Base-by-base conservation (phyloP, 2,329 filamentous ascomycete genomes). In the Metarhizium humberi region DNA sequence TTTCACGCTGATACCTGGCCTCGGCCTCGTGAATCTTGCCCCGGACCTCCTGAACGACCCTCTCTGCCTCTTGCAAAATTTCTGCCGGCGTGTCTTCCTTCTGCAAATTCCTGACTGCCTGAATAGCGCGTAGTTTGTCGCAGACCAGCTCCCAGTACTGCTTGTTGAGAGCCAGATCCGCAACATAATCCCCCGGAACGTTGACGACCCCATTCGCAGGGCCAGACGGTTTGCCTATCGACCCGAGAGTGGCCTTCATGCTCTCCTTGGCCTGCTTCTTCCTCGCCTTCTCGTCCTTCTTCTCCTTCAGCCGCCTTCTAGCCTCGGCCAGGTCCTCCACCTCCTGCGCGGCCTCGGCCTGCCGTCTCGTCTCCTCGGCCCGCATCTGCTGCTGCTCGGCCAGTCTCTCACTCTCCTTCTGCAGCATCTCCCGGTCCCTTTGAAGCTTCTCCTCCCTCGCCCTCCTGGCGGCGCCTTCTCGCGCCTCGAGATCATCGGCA, bases 401-500 rank as follows among this genome's bases (percentile, higher is more conserved):
- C 6, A 74, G 60, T 20, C 70, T 65, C 46, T 65, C 66, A 32
- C 68, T 65, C 58, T 75, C 72, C 54, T 67, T 68, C 53, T 73
- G 67, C 46, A 73, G 57, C 47, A 62, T 62, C n/a, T 72, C 66
- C 50, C 63, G 64, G 6, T 67, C 64, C 8, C 59, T 59, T 54
- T 72, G 67, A 49, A 74, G 69, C 54, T 71, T 71, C 13, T 71
- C 78, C 38, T 75, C 79, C 71, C 79, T 79, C 58, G 82, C 74
- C 47, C 81, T 73, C 66, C 82, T 85, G 52, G 84, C 75, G 3
- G 85, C 84, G 34, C 80, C 75, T 70, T 96, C 92, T 20, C 88
- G 77, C 30, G 82, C 80, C 72, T 96, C 91, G 52, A 97, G 74
- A 66, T 96, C 91, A 65, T 95, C 90, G 60, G 89, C 88, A 80